phyloP scores from a whole-genome alignment of 306 rosid genomes.

The Quercus wislizeni region DNA sequence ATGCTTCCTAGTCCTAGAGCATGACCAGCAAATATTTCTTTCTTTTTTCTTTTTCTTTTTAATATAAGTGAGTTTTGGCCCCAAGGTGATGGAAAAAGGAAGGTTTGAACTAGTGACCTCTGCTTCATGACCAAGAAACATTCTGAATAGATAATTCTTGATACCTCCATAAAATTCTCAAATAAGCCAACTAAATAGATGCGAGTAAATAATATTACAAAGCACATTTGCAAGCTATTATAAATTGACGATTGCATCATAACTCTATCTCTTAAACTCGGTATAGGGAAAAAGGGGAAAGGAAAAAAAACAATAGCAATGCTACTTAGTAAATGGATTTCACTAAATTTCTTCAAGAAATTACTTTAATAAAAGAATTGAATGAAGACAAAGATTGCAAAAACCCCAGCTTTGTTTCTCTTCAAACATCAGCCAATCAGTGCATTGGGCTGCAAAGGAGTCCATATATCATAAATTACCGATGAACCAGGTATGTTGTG shows the following conservation, averaged over 20 bases:
- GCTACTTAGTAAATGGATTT: not conserved
- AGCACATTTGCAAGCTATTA: not conserved
- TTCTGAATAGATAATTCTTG: not conserved
- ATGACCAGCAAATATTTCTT: too few species aligned
- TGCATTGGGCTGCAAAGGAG: not conserved
- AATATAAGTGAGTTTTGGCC: too few species aligned
- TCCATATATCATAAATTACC: not conserved
- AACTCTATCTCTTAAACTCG: not conserved
- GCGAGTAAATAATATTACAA: not conserved
- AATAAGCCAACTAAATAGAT: not conserved
- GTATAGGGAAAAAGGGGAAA: not conserved
- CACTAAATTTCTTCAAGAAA: not conserved
- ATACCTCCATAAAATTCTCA: not conserved
- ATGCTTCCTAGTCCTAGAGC: too few species aligned
- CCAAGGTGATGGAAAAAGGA: too few species aligned
- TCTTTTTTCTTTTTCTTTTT: too few species aligned
- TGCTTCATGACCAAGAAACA: too few species aligned
- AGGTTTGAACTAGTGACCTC: too few species aligned
- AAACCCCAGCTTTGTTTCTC: not conserved
- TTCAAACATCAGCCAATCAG: not conserved
- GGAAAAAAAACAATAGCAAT: not conserved
- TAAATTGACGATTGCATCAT: not conserved
- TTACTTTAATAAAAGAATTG: not conserved
- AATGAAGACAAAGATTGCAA: not conserved
- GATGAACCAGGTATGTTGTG: not conserved